Evolutionary conservation across 2,329 filamentous ascomycete genomes (phyloP).

Genomic region (Diaporthe vexans): DNA sequence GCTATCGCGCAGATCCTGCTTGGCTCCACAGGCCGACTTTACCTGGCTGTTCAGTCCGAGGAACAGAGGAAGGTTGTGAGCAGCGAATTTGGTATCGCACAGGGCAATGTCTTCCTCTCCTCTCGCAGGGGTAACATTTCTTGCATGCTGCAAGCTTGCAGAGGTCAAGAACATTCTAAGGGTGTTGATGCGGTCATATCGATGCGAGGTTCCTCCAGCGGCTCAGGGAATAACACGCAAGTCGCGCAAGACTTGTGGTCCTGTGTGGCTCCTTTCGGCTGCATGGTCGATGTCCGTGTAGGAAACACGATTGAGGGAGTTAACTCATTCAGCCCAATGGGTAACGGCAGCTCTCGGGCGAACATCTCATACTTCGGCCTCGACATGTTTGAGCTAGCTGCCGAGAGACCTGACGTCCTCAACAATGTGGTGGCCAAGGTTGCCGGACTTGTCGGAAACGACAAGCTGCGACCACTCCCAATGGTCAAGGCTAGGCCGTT

Average conservation of each 20-base stretch:
- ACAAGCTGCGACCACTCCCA: conserved; percentile 53
- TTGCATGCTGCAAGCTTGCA: background rate
- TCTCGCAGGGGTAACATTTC: conserved; percentile 40
- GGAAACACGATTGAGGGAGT: background rate
- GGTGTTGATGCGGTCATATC: conserved; percentile 37
- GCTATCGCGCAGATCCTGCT: conserved; percentile 31
- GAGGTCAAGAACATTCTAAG: background rate
- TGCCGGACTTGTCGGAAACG: conserved; percentile 51
- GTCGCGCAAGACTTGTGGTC: conserved; percentile 50
- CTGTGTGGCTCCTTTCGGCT: conserved; percentile 32
- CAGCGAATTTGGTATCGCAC: conserved; percentile 6
- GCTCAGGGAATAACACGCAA: conserved; percentile 57
- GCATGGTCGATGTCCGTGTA: conserved; percentile 3
- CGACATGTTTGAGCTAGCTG: conserved; percentile 60
- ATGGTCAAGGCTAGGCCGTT: conserved; percentile 54
- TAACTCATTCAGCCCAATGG: background rate
- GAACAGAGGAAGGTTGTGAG: conserved; percentile 49
- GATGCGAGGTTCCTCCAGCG: conserved; percentile 51
- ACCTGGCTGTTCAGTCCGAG: conserved; percentile 48
- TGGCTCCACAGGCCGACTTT: conserved; percentile 55
- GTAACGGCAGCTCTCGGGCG: background rate
- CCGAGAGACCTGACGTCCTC: conserved; percentile 57
- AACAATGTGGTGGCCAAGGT: conserved; percentile 55
- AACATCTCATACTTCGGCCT: conserved; percentile 59
- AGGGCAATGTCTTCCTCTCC: conserved; percentile 49